A percentile compares a stretch with the other conserved stretches of the same genome.
These are phyloP conservation scores for Oxytropis ochrocephala DNA, from an alignment of 306 rosid species.

Conservation along the genomic window DNA sequence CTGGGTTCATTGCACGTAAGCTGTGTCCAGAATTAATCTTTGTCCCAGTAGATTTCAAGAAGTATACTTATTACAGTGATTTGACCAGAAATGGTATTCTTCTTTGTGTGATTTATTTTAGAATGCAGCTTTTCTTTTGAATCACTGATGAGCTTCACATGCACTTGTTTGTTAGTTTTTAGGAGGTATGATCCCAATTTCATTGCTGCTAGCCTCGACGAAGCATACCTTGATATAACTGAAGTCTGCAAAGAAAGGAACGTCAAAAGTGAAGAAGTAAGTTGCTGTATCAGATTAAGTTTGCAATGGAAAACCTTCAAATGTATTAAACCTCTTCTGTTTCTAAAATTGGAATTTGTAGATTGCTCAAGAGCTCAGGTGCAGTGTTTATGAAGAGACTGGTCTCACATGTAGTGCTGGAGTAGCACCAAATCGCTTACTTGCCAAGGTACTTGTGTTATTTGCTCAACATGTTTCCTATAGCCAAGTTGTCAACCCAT, in stretches of 20 bases:
- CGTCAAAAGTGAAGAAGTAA: conserved; percentile 57
- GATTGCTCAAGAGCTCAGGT: conserved; percentile 84
- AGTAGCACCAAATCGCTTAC: conserved; percentile 85
- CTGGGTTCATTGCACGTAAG: conserved; percentile 87
- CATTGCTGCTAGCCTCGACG: conserved; percentile 83
- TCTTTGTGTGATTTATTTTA: conserved; percentile 17
- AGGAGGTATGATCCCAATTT: conserved; percentile 76
- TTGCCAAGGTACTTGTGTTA: conserved; percentile 66
- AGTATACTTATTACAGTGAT: conserved; percentile 66
- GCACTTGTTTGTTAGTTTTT: conserved; percentile 49
- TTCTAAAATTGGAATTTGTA: conserved; percentile 20
- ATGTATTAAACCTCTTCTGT: conserved; percentile 11
- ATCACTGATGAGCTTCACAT: conserved; percentile 3
- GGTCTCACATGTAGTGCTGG: conserved; percentile 97
- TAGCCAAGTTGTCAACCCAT: not conserved
- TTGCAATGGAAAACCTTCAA: not conserved
- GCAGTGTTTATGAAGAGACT: conserved; percentile 63
- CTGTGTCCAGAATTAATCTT: conserved; percentile 81
- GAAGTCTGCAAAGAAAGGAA: conserved; percentile 71
- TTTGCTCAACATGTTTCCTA: conserved; percentile 6
- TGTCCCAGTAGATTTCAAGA: conserved; percentile 75
- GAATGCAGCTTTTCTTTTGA: not conserved
- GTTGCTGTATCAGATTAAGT: conserved; percentile 18
- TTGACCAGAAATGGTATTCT: conserved; percentile 69
- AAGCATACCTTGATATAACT: conserved; percentile 92